Percentiles rank a stretch among this genome's conserved stretches.
These are phyloP conservation scores for Tylopilus cervinicoccineus DNA, from an alignment of 768 basidiomycete genomes.

Conservation along the genomic window DNA sequence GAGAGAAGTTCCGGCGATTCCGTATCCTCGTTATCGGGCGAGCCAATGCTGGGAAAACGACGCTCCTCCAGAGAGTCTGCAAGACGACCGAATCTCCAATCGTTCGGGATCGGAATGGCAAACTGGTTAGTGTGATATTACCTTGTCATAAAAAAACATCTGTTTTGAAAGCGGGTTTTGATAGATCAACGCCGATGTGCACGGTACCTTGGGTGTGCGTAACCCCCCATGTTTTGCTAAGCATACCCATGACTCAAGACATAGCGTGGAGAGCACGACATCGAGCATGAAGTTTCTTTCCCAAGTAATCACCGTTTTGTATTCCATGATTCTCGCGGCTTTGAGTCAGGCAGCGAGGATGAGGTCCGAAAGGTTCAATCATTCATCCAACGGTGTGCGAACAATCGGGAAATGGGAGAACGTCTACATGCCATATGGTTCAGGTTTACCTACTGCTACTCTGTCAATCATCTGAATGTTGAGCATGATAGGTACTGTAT, in stretches of 20 bases:
- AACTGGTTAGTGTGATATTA: constrained; percentile 11
- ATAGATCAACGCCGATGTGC: constrained; percentile 1
- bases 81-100: constrained; percentile 31
- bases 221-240: too few relatives aligned
- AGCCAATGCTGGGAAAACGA: too few relatives aligned
- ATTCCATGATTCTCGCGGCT: constrained; percentile 41
- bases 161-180: neutral
- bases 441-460: too few relatives aligned
- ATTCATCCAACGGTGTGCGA: constrained; percentile 29
- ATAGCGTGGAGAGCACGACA: constrained; percentile 10
- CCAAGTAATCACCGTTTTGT: constrained; percentile 31
- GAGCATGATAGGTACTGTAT: too few relatives aligned
- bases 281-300: constrained; percentile 15
- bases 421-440: too few relatives aligned
- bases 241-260: too few relatives aligned
- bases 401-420: too few relatives aligned
- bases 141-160: too few relatives aligned
- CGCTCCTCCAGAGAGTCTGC: constrained; percentile 37
- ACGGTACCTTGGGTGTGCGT: neutral
- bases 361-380: too few relatives aligned
- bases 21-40: constrained; percentile 41
- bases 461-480: too few relatives aligned
- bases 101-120: constrained; percentile 20
- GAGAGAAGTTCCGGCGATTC: constrained; percentile 29
- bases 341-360: constrained; percentile 32